Percentiles rank a stretch among this genome's conserved stretches.
Evolutionary conservation across 805 yeast genomes (phyloP).

Genomic region (Yarrowia deformans): DNA sequence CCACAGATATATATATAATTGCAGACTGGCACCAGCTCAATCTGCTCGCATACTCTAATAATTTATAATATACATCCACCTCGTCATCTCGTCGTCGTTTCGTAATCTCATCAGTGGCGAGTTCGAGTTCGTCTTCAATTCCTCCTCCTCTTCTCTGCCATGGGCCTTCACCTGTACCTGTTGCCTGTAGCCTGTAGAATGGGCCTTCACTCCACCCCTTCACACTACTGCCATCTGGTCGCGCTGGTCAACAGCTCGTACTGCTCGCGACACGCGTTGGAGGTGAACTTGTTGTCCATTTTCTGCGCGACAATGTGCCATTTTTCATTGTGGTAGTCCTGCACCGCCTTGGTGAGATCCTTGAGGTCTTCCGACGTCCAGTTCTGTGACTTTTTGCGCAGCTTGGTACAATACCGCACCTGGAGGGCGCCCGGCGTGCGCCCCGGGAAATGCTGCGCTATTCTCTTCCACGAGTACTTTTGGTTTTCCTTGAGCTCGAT

Average conservation of each 20-base stretch:
- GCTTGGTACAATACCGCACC: conserved; percentile 53
- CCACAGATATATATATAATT: no score
- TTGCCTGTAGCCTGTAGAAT: no score
- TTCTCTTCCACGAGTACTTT: conserved; percentile 83
- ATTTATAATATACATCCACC: conserved; percentile 33
- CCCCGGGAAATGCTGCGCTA: conserved; percentile 72
- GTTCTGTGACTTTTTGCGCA: conserved; percentile 42
- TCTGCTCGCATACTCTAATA: conserved; percentile 22
- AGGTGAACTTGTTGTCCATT: conserved; percentile 43
- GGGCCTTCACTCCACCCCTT: no score
- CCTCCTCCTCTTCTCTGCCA: no score
- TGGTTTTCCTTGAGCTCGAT: conserved; percentile 67
- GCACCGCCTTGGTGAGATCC: conserved; percentile 42
- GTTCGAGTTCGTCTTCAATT: no score
- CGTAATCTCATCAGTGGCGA: neutral
- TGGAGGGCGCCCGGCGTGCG: conserved; percentile 86
- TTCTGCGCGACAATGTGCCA: conserved; percentile 44
- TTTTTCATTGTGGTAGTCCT: conserved; percentile 44
- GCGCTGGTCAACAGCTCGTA: conserved; percentile 40
- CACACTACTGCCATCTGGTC: conserved; percentile 20
- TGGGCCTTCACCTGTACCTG: neutral
- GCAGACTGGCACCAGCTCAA: no score
- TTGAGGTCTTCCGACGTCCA: conserved; percentile 44
- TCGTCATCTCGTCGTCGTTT: neutral
- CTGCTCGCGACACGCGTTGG: conserved; percentile 42